Conservation (phyloP, 495 filamentous ascomycete species). For the Aspergillus baeticus region DNA sequence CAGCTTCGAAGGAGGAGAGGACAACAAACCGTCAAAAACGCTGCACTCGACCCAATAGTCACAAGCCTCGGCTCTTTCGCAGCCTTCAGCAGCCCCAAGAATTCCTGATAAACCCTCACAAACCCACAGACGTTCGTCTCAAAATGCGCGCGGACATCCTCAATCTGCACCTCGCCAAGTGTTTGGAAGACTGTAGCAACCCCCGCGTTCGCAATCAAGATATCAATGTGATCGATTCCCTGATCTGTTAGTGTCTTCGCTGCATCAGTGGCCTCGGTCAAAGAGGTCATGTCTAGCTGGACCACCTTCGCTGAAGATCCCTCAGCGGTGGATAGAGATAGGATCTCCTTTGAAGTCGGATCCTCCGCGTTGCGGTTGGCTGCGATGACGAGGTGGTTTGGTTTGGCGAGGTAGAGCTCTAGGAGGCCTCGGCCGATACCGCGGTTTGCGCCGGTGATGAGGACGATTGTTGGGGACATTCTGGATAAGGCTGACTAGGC, state of each 20-base stretch:
- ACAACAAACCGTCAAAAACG: slow-evolving; percentile 11
- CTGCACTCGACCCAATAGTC: slow-evolving; percentile 31
- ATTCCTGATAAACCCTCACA: slow-evolving; percentile 14
- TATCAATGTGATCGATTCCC: slow-evolving; percentile 40
- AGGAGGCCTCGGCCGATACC: slow-evolving; percentile 3
- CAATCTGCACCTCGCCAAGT: slow-evolving; percentile 20
- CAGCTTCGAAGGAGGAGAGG: neutral
- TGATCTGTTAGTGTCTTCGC: slow-evolving; percentile 26
- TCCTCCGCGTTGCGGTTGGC: slow-evolving; percentile 36
- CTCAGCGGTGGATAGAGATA: slow-evolving; percentile 26
- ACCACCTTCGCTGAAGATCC: slow-evolving; percentile 38
- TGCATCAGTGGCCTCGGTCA: slow-evolving; percentile 22
- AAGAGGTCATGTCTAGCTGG: slow-evolving; percentile 37
- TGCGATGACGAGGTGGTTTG: slow-evolving; percentile 42
- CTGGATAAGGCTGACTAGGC: neutral
- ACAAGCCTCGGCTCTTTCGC: slow-evolving; percentile 34
- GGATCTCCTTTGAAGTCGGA: slow-evolving; percentile 25
- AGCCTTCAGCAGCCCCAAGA: slow-evolving; percentile 28
- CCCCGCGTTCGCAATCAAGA: slow-evolving; percentile 54
- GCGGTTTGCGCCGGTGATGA: slow-evolving; percentile 11
- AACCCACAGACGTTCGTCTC: slow-evolving; percentile 12
- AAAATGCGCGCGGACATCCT: slow-evolving; percentile 22
- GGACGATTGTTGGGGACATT: neutral
- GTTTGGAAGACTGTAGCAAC: slow-evolving; percentile 20
- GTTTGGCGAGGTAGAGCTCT: slow-evolving; percentile 4